These are phyloP conservation scores for Gossypioides kirkii DNA, from an alignment of 345 rosid genomes.

Conservation along the genomic window DNA sequence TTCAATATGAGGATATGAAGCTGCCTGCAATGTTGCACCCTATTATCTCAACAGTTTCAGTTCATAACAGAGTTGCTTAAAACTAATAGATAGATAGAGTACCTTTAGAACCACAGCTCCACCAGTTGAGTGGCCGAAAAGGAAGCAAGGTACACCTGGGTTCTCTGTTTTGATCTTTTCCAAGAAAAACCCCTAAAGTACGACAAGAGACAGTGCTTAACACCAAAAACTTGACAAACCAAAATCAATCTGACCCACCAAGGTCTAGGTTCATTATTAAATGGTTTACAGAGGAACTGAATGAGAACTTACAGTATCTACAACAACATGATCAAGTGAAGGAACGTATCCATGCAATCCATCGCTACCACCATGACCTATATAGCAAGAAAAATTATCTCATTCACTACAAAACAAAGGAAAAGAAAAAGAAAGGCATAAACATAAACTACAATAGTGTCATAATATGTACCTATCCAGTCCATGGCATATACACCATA, in stretches of 20 bases:
- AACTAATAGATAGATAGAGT: not conserved
- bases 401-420: conserved; percentile 1
- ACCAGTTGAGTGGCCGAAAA: conserved; percentile 96
- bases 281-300: not conserved
- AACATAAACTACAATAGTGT: not conserved
- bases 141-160: conserved; percentile 87
- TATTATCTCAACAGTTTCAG: conserved; percentile 2
- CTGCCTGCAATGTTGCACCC: conserved; percentile 43
- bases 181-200: conserved; percentile 68
- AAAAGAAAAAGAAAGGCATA: not conserved
- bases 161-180: conserved; percentile 74
- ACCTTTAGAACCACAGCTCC: conserved; percentile 98
- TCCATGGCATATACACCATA: conserved; percentile 94
- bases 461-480: conserved; percentile 66
- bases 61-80: not conserved
- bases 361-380: conserved; percentile 99
- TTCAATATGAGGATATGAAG: conserved; percentile 49
- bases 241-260: too few species aligned
- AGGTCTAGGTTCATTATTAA: too few species aligned
- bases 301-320: conserved; percentile 62
- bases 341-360: conserved; percentile 99
- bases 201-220: not conserved
- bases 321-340: conserved; percentile 90
- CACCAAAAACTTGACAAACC: too few species aligned
- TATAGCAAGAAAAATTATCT: conserved; percentile 1